These are phyloP conservation scores for Pleurotus ostreatus DNA, from an alignment of 768 basidiomycete species.

Conservation along the genomic window DNA sequence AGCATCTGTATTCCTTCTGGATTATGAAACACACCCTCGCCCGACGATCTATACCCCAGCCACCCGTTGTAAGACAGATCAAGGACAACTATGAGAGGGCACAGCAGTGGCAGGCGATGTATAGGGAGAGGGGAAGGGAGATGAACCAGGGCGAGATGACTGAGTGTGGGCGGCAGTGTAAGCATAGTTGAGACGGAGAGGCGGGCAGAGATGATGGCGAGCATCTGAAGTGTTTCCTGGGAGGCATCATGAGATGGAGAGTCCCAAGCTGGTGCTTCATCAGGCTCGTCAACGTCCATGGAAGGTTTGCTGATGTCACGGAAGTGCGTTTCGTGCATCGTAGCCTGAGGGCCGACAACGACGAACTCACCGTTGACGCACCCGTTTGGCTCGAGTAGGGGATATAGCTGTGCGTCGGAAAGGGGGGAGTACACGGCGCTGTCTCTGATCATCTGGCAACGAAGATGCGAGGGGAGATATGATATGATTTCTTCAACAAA, in stretches of 20 bases:
- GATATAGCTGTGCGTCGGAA: constrained; percentile 41
- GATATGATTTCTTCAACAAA: constrained; percentile 42
- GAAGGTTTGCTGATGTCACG: constrained; percentile 13
- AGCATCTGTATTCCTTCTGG: constrained; percentile 2
- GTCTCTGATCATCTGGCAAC: constrained; percentile 54
- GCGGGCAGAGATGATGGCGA: constrained; percentile 47
- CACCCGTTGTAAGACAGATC: constrained; percentile 54
- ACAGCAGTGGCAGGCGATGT: constrained; percentile 38
- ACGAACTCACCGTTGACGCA: constrained; percentile 64
- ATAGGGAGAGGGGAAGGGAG: constrained; percentile 35
- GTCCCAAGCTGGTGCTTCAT: constrained; percentile 39
- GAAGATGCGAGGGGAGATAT: constrained; percentile 55
- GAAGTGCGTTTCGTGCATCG: constrained; percentile 42
- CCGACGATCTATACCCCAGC: constrained; percentile 20
- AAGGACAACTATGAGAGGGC: constrained; percentile 45
- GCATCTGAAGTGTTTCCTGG: constrained; percentile 33
- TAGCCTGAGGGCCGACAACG: constrained; percentile 52
- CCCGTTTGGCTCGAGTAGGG: constrained; percentile 44
- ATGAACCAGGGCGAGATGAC: constrained; percentile 46
- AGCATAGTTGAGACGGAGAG: constrained; percentile 42
- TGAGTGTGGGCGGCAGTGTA: constrained; percentile 60
- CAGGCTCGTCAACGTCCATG: constrained; percentile 8
- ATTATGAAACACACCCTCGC: neutral
- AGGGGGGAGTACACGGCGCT: constrained; percentile 57
- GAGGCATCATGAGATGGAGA: constrained; percentile 19